Base-by-base conservation (phyloP, 495 filamentous ascomycete species). In the Daldinia concentrica region DNA sequence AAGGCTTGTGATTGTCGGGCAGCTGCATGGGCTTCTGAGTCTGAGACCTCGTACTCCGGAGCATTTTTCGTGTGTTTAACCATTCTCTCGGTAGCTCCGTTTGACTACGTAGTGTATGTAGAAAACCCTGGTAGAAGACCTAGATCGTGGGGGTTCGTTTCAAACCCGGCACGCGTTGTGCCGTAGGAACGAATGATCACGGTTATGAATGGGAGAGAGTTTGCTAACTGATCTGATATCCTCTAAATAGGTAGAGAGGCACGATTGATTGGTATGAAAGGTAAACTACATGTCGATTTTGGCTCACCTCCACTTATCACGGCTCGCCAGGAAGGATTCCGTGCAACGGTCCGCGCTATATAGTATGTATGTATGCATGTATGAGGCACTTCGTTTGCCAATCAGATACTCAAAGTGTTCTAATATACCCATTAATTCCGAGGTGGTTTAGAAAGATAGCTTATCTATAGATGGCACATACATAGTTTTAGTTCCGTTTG, bases 271-370 rank as follows among this genome's bases (percentile, higher is more conserved):
- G 55, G 9, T n/a, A 37, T 34, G 15, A 14, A 36, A 36, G 34
- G 34, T 55, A 43, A 27, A 32, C 30, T 30, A 30, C 30, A 32
- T 52, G 30, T 52, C 27, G 51, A 58, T 41, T 39, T 56, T 64
- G 56, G 37, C 50, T 62, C 50, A 61, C 62, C 37, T 71, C 69
- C 69, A 55, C 69, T 62, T 51, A 55, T 51, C 59, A 66, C 59
- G 54, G 58, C 51, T 59, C 39, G 64, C 58, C 30, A 71, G 68
- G 68, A 66, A 66, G 62, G 68, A 66, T 71, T 66, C 68, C 62
- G 62, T 52, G 57, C 36, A 61, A 48, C 62, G 39, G 57, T 65
- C 48, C 58, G 62, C 27, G 22, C 39, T 22, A 27, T 62, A 29
- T n/a, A n/a, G n/a, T n/a, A n/a, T n/a, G n/a, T n/a, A n/a, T n/a